A percentile compares a stretch with the other conserved stretches of the same genome.
These are phyloP conservation scores for Pichia sp. DNA, from an alignment of 1,139 yeast genomes.

Conservation along the genomic window DNA sequence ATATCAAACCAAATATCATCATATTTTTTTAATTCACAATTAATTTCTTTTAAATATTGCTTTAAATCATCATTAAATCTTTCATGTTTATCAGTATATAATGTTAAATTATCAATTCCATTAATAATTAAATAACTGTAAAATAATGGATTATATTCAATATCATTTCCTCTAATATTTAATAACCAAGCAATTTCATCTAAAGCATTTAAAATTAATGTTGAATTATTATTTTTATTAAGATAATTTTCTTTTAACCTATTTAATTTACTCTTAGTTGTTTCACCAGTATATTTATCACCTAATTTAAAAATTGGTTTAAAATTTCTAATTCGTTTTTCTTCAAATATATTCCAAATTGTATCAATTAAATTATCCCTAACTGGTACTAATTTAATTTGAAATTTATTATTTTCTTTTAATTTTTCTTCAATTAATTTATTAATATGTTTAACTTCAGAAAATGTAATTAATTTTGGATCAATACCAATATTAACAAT, in stretches of 20 bases:
- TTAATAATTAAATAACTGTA: conserved; percentile 68
- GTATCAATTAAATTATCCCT: conserved; percentile 64
- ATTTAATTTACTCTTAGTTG: conserved; percentile 37
- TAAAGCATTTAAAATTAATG: conserved; percentile 58
- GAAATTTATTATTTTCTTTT: conserved; percentile 32
- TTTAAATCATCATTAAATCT: conserved; percentile 27
- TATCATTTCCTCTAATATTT: conserved; percentile 79
- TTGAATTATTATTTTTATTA: conserved; percentile 32
- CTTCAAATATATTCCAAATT: conserved; percentile 59
- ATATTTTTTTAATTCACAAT: conserved; percentile 47
- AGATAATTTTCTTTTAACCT: conserved; percentile 41
- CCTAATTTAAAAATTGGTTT: conserved; percentile 42
- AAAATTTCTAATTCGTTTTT: conserved; percentile 41
- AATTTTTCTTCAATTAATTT: conserved; percentile 29
- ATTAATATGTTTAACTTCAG: conserved; percentile 34
- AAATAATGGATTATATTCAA: conserved; percentile 87
- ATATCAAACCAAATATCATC: conserved; percentile 50
- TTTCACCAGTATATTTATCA: conserved; percentile 36
- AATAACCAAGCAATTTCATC: conserved; percentile 94
- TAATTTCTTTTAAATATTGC: conserved; percentile 33
- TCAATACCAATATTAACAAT: conserved; percentile 47
- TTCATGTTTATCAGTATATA: conserved; percentile 52
- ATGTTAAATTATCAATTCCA: conserved; percentile 38
- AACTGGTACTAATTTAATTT: conserved; percentile 57
- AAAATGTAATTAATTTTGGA: conserved; percentile 62